Percentiles rank a stretch among this genome's conserved stretches.
These are phyloP conservation scores for Colletotrichum ledebouriae DNA, from an alignment of 2,329 filamentous ascomycete species.

Conservation along the genomic window DNA sequence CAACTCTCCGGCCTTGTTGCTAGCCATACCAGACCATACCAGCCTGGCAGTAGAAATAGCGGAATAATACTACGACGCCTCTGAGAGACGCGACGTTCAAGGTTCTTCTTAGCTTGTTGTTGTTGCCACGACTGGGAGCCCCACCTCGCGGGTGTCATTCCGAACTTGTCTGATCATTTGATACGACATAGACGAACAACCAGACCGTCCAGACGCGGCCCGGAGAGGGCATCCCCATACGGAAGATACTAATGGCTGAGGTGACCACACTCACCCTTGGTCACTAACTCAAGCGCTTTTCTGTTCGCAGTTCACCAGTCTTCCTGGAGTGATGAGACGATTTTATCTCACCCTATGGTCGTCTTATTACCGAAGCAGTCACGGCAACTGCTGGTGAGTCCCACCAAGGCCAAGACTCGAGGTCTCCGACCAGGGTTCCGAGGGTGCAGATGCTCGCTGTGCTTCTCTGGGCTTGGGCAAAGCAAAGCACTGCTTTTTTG, in stretches of 20 bases:
- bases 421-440: slow-evolving; percentile 22
- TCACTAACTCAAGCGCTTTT: background rate
- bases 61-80: slow-evolving; percentile 11
- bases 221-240: slow-evolving; percentile 34
- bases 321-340: slow-evolving; percentile 22
- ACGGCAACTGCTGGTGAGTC: slow-evolving; percentile 14
- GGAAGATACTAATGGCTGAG: slow-evolving; percentile 6
- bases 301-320: slow-evolving; percentile 4
- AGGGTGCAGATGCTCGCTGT: no score
- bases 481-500: no score
- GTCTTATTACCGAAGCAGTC: slow-evolving; percentile 39
- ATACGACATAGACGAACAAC: slow-evolving; percentile 31
- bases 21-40: slow-evolving; percentile 7
- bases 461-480: no score
- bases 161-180: slow-evolving; percentile 37
- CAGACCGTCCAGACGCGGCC: slow-evolving; percentile 14
- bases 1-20: slow-evolving; percentile 11
- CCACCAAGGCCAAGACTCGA: slow-evolving; percentile 31
- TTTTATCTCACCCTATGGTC: slow-evolving; percentile 25
- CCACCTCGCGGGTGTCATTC: slow-evolving; percentile 39
- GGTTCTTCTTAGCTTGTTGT: slow-evolving; percentile 16
- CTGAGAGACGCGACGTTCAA: background rate
- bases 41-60: slow-evolving; percentile 19
- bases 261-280: slow-evolving; percentile 4
- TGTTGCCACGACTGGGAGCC: slow-evolving; percentile 5